phyloP scores from a whole-genome alignment of 140 eudicot species.

The Stevia rebaudiana region DNA sequence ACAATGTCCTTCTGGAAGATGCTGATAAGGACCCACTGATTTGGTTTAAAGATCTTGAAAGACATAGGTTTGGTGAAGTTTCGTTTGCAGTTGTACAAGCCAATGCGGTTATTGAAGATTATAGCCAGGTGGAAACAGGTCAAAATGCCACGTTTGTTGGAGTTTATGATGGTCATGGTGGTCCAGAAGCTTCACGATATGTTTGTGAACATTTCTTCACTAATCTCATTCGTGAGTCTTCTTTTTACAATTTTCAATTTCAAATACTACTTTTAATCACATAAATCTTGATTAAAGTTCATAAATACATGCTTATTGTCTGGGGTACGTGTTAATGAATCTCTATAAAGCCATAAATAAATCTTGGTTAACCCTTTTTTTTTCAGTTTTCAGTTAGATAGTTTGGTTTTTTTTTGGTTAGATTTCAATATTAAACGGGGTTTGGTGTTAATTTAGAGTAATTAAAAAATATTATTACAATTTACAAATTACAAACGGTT shows the following conservation, averaged over 20 bases:
- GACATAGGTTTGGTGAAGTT: constrained; percentile 56
- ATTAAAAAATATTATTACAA: too few relatives aligned
- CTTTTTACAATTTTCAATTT: not conserved
- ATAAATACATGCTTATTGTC: not conserved
- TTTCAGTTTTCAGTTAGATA: too few relatives aligned
- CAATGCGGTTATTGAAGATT: constrained; percentile 57
- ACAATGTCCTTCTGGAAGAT: constrained; percentile 22
- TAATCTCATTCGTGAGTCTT: constrained; percentile 51
- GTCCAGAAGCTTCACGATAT: constrained; percentile 54
- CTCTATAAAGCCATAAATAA: too few relatives aligned
- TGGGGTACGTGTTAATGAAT: too few relatives aligned
- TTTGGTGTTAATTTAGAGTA: not conserved
- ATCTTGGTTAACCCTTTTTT: too few relatives aligned
- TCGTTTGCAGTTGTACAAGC: constrained; percentile 70
- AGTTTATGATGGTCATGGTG: constrained; percentile 91
- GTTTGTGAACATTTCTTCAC: constrained; percentile 47
- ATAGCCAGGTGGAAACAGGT: constrained; percentile 68
- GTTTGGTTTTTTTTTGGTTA: not conserved
- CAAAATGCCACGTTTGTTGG: constrained; percentile 60
- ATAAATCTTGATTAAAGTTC: constrained; percentile 4
- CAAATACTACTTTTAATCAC: constrained; percentile 12
- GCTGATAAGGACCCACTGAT: constrained; percentile 47
- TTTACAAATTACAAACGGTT: too few relatives aligned
- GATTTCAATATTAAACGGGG: not conserved
- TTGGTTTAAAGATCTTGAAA: constrained; percentile 60